A percentile compares a stretch with the other conserved stretches of the same genome.
Conservation (phyloP, 1,139 yeast genomes). For the Fermentozyma sake region DNA sequence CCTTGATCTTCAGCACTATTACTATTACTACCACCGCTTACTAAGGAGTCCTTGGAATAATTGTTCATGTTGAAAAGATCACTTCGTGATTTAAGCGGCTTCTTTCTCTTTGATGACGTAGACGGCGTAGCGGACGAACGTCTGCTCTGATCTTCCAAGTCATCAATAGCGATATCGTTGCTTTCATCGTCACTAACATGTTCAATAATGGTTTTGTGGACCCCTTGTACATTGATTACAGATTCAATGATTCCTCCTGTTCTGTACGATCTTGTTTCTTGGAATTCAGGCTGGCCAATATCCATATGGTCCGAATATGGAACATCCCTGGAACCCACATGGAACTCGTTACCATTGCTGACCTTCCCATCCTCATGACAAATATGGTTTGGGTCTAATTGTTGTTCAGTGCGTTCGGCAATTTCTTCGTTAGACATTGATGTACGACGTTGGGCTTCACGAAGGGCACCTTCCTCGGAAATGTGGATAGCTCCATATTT, state of each 20-base stretch:
- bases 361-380: slow-evolving; percentile 2
- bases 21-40: slow-evolving; percentile 6
- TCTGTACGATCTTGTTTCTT: slow-evolving; percentile 37
- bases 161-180: no score
- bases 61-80: no score
- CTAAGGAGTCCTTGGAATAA: no score
- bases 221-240: slow-evolving; percentile 80
- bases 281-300: slow-evolving; percentile 17
- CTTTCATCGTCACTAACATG: slow-evolving; percentile 41
- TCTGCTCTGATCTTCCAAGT: no score
- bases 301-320: not conserved
- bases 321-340: slow-evolving; percentile 8
- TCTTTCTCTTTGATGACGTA: no score
- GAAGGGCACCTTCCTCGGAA: slow-evolving; percentile 50
- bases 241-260: slow-evolving; percentile 80
- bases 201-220: slow-evolving; percentile 81
- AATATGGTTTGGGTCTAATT: not conserved
- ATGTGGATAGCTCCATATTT: slow-evolving; percentile 40
- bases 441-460: slow-evolving; percentile 23
- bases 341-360: no score
- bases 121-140: no score
- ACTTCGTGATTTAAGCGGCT: no score
- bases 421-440: slow-evolving; percentile 7
- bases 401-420: slow-evolving; percentile 4
- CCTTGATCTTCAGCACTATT: slow-evolving; percentile 6